These are phyloP conservation scores for Cryptococcus sp. DNA, from an alignment of 1,284 basidiomycete species.

Conservation along the genomic window DNA sequence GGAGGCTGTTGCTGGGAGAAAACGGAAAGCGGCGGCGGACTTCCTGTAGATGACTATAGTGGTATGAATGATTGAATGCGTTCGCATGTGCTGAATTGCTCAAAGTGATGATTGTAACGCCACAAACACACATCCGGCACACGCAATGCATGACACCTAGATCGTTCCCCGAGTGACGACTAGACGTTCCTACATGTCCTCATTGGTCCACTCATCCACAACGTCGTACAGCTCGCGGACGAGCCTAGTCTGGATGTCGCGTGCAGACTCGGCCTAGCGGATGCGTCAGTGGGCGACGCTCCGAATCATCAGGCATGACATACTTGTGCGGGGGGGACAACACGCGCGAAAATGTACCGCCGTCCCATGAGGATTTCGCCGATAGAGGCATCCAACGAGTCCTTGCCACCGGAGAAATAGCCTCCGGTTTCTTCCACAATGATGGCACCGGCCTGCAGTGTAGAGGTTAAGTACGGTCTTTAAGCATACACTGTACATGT, in stretches of 20 bases:
- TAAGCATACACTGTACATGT: background rate
- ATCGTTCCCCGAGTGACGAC: no score
- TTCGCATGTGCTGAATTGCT: no score
- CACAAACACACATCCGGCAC: no score
- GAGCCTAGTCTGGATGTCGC: constrained; percentile 72
- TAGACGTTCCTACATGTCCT: constrained; percentile 12
- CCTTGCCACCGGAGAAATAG: constrained; percentile 64
- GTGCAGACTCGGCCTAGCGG: constrained; percentile 57
- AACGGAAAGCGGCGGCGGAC: constrained; percentile 51
- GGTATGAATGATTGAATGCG: background rate
- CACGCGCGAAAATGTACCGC: constrained; percentile 71
- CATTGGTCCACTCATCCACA: constrained; percentile 61
- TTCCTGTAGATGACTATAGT: constrained; percentile 33
- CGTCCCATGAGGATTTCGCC: constrained; percentile 72
- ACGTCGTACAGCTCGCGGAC: constrained; percentile 77
- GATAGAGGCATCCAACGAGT: constrained; percentile 53
- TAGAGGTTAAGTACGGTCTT: constrained; percentile 1
- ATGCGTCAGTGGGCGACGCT: no score
- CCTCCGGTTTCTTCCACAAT: constrained; percentile 87
- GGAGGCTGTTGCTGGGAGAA: constrained; percentile 29
- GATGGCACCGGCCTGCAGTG: constrained; percentile 68
- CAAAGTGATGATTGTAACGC: no score
- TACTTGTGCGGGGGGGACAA: constrained; percentile 27
- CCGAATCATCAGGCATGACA: background rate
- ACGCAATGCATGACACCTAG: no score